phyloP scores from a whole-genome alignment of 2,329 filamentous ascomycete genomes.

The Fusarium robinianum region DNA sequence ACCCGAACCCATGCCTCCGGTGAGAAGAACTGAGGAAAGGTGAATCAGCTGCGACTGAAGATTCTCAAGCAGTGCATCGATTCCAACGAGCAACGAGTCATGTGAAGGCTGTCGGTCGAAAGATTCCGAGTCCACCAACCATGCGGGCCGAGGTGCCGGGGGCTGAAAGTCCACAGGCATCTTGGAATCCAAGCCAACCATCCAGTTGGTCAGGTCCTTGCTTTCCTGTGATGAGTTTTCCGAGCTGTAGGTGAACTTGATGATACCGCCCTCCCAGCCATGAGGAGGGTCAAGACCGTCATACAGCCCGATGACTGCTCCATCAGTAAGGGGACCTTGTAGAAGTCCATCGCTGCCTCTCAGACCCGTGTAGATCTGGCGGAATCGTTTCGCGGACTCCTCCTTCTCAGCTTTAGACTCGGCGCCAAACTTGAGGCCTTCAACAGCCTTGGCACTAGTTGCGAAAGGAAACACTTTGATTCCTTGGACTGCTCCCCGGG shows the following conservation, averaged over 20 bases:
- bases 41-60: slow-evolving; percentile 78
- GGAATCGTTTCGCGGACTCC: slow-evolving; percentile 72
- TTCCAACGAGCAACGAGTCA: slow-evolving; percentile 74
- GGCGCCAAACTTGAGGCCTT: slow-evolving; percentile 82
- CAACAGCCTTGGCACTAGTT: slow-evolving; percentile 57
- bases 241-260: slow-evolving; percentile 68
- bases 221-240: slow-evolving; percentile 45
- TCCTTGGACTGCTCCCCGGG: slow-evolving; percentile 64
- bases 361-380: slow-evolving; percentile 67
- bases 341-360: slow-evolving; percentile 66
- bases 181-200: slow-evolving; percentile 76
- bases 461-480: slow-evolving; percentile 84
- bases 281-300: slow-evolving; percentile 58
- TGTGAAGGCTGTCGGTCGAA: slow-evolving; percentile 61
- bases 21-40: slow-evolving; percentile 86
- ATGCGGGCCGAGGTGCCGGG: slow-evolving; percentile 69
- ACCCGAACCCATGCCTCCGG: slow-evolving; percentile 85
- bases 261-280: slow-evolving; percentile 81
- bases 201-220: slow-evolving; percentile 66
- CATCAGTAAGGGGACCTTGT: slow-evolving; percentile 86
- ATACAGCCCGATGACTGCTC: slow-evolving; percentile 70
- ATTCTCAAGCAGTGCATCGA: slow-evolving; percentile 75
- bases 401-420: slow-evolving; percentile 84
- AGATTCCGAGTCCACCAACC: slow-evolving; percentile 49
- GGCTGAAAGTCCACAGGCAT: slow-evolving; percentile 75